Evolutionary conservation across 805 yeast genomes (phyloP).

Genomic region (Priceomyces melissophilus): DNA sequence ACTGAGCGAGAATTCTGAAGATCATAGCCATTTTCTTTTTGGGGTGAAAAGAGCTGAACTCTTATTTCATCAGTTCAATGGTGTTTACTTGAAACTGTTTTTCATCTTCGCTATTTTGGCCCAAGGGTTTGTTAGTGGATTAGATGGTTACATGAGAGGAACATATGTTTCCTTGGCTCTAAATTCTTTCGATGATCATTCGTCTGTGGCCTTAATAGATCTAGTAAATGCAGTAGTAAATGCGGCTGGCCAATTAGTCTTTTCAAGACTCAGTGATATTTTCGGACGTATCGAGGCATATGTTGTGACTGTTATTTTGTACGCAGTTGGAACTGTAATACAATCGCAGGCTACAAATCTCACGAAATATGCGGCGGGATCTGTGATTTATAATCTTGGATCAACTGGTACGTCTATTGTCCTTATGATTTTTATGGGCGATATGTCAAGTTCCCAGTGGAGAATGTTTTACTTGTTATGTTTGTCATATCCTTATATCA

Average conservation of each 20-base stretch:
- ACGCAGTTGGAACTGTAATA: slow-evolving; percentile 25
- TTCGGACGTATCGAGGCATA: slow-evolving; percentile 28
- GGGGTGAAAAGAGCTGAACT: slow-evolving; percentile 13
- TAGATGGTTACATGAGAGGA: slow-evolving; percentile 21
- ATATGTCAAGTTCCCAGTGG: slow-evolving; percentile 16
- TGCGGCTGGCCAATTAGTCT: slow-evolving; percentile 27
- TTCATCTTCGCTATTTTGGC: slow-evolving; percentile 9
- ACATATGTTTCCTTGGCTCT: slow-evolving; percentile 22
- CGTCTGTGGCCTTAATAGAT: slow-evolving; percentile 21
- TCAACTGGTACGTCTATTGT: slow-evolving; percentile 13
- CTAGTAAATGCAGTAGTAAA: slow-evolving; percentile 25
- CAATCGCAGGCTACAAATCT: slow-evolving; percentile 27
- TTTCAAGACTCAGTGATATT: slow-evolving; percentile 24
- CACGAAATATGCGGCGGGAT: slow-evolving; percentile 24
- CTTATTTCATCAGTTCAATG: slow-evolving; percentile 3
- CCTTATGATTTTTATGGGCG: slow-evolving; percentile 12
- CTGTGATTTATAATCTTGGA: slow-evolving; percentile 21
- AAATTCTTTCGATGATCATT: slow-evolving; percentile 20
- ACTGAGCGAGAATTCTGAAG: no score
- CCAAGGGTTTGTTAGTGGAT: slow-evolving; percentile 23
- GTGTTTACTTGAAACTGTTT: slow-evolving; percentile 1
- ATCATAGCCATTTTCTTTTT: neutral
- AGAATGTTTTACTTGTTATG: slow-evolving; percentile 14
- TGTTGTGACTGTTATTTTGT: slow-evolving; percentile 19
- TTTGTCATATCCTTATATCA: slow-evolving; percentile 15